phyloP scores from a whole-genome alignment of 2,329 filamentous ascomycete genomes.

The Epichloe sibirici region DNA sequence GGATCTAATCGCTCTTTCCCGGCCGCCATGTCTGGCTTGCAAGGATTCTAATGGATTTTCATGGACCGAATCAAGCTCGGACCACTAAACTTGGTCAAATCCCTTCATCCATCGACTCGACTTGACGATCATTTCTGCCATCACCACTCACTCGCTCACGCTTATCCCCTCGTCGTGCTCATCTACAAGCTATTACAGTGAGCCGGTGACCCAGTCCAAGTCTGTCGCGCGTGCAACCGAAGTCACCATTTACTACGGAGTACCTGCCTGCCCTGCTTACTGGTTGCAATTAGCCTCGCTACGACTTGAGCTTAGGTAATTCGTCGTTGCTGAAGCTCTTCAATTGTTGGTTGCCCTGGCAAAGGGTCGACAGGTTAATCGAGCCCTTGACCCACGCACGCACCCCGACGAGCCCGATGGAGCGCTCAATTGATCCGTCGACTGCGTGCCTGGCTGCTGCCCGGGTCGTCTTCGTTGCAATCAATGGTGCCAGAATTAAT shows the following conservation, averaged over 20 bases:
- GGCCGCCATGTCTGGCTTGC: conserved; percentile 2
- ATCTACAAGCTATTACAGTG: background rate
- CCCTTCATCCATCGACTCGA: background rate
- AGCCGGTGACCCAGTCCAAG: background rate
- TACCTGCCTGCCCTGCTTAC: background rate
- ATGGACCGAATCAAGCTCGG: background rate
- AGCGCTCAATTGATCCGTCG: no score
- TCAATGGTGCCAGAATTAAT: background rate
- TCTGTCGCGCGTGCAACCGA: background rate
- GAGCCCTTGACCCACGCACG: no score
- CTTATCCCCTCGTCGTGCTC: background rate
- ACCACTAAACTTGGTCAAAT: background rate
- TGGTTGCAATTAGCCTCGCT: background rate
- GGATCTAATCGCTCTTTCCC: conserved; percentile 22
- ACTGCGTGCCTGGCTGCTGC: background rate
- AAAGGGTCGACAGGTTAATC: no score
- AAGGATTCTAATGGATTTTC: background rate
- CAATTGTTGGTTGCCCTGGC: background rate
- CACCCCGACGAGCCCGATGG: no score
- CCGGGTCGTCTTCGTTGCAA: background rate
- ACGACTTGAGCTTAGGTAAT: background rate
- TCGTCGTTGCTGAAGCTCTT: background rate
- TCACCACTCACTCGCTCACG: background rate
- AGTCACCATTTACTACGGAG: background rate
- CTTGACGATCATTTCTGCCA: background rate